Percentiles rank a stretch among this genome's conserved stretches.
Conservation (phyloP, 352 stramenopile genomes). For the Pythium chondricola region DNA sequence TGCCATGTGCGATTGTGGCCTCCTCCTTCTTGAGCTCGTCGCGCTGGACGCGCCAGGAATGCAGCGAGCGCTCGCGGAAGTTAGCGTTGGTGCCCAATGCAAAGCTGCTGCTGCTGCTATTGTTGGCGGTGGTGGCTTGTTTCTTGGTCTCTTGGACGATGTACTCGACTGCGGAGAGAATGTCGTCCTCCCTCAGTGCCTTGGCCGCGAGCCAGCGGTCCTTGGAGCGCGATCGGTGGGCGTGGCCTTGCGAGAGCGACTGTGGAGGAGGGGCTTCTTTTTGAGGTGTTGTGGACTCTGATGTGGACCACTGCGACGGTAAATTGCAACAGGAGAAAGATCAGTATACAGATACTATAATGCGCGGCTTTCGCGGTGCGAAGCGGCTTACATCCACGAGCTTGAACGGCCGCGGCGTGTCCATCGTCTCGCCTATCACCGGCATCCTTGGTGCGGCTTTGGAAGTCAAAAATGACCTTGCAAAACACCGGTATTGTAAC, state of each 20-base stretch:
- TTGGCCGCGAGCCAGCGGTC: constrained; percentile 39
- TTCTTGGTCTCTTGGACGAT: constrained; percentile 18
- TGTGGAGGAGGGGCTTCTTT: not conserved
- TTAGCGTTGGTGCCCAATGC: not conserved
- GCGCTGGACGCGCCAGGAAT: constrained; percentile 59
- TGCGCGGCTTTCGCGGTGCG: no score
- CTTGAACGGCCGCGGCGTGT: constrained; percentile 20
- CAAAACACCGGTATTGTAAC: constrained; percentile 1
- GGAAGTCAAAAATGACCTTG: not conserved
- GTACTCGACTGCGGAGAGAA: constrained; percentile 34
- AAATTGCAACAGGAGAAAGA: not conserved
- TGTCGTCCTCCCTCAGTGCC: constrained; percentile 36
- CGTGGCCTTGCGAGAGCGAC: constrained; percentile 29
- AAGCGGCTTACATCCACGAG: constrained; percentile 19
- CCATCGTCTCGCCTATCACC: not conserved
- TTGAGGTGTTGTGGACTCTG: not conserved
- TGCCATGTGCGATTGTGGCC: not conserved
- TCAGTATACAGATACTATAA: no score
- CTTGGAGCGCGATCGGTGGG: constrained; percentile 42
- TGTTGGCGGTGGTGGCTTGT: no score
- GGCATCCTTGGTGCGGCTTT: constrained; percentile 6
- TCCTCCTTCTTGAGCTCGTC: constrained; percentile 30
- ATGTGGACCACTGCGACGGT: constrained; percentile 11
- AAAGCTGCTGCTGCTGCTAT: no score
- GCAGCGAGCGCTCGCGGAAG: constrained; percentile 53